phyloP scores from a whole-genome alignment of 2,329 filamentous ascomycete genomes.

The Diaporthe sp. region DNA sequence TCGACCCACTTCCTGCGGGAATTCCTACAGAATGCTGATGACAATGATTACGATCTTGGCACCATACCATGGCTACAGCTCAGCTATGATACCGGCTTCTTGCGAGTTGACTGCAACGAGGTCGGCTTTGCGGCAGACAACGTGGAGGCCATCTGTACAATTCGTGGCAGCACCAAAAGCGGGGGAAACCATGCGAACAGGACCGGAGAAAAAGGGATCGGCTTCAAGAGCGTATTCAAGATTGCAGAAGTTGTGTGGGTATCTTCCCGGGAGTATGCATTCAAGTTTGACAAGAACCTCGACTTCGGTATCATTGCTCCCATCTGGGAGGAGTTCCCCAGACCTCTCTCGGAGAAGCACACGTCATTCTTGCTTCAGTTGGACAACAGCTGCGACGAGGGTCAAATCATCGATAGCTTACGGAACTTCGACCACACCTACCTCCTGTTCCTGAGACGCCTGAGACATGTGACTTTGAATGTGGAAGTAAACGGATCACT shows the following conservation, averaged over 20 bases:
- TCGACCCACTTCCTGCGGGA: conserved; percentile 49
- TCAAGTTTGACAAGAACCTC: not conserved
- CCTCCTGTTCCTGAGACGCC: not conserved
- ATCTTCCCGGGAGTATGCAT: not conserved
- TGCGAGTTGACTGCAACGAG: conserved; percentile 46
- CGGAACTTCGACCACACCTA: not conserved
- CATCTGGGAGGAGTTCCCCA: not conserved
- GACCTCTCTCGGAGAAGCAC: not conserved
- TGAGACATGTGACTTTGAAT: not conserved
- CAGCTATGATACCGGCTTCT: not conserved
- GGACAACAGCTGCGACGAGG: not conserved
- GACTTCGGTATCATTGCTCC: not conserved
- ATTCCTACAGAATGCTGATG: conserved; percentile 52
- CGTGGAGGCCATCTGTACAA: conserved; percentile 46
- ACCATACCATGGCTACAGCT: not conserved
- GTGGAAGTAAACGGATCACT: too few species aligned
- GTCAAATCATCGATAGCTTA: not conserved
- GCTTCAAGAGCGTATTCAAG: conserved; percentile 51
- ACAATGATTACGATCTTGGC: conserved; percentile 43
- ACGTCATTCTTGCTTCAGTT: not conserved
- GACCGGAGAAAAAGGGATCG: conserved; percentile 50
- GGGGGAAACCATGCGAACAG: conserved; percentile 37
- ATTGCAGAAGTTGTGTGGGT: conserved; percentile 45
- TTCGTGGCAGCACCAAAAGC: conserved; percentile 45
- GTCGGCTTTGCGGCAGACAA: conserved; percentile 44